phyloP scores from a whole-genome alignment of 2,329 filamentous ascomycete genomes.

The Verticillium alfalfae region DNA sequence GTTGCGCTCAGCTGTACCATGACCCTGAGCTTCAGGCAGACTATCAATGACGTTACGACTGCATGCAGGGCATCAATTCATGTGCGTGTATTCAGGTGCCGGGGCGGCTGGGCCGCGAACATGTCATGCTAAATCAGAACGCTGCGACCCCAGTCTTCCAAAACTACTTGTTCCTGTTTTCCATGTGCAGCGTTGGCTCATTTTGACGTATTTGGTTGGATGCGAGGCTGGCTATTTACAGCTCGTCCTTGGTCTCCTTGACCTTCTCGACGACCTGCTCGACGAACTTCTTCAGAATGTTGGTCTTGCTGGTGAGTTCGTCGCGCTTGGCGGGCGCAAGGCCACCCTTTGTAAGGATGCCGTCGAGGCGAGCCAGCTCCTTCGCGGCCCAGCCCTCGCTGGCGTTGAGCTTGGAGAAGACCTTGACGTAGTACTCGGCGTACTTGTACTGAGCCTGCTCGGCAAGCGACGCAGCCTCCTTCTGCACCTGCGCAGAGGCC shows the following conservation, averaged over 20 bases:
- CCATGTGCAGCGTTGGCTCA: background rate
- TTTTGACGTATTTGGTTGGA: background rate
- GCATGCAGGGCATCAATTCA: background rate
- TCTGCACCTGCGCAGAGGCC: slow-evolving; percentile 66
- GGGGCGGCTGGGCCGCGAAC: background rate
- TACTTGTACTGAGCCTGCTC: slow-evolving; percentile 65
- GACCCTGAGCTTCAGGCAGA: background rate
- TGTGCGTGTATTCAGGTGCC: background rate
- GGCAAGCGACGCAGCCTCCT: slow-evolving; percentile 61
- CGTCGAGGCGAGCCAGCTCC: slow-evolving; percentile 75
- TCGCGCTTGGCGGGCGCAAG: slow-evolving; percentile 82
- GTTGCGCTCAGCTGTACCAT: background rate
- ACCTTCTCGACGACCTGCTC: slow-evolving; percentile 49
- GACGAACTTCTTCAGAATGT: slow-evolving; percentile 78
- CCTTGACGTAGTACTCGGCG: slow-evolving; percentile 89
- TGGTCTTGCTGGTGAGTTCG: slow-evolving; percentile 79
- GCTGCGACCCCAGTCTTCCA: background rate
- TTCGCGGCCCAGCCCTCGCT: slow-evolving; percentile 77
- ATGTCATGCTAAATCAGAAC: background rate
- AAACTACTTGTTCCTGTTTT: background rate
- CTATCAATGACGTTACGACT: background rate
- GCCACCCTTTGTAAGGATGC: slow-evolving; percentile 80
- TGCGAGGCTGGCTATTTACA: slow-evolving; percentile 43
- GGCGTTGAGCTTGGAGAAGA: slow-evolving; percentile 76
- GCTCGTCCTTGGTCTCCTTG: slow-evolving; percentile 58